Percentiles rank a stretch among this genome's conserved stretches.
Conservation (phyloP, 352 stramenopile species). For the Peronospora destructor region DNA sequence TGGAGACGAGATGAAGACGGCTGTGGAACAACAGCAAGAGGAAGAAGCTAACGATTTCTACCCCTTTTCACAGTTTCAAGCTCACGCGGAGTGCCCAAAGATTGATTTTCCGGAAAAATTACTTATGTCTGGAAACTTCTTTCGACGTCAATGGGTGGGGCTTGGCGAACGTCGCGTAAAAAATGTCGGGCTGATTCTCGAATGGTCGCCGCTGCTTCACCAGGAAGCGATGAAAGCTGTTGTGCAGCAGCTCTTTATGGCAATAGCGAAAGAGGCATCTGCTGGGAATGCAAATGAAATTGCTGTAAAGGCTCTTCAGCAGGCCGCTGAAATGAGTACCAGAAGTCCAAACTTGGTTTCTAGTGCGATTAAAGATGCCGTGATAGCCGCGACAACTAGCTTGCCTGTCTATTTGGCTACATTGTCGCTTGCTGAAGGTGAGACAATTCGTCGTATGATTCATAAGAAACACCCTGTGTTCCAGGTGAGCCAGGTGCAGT, state of each 20-base stretch:
- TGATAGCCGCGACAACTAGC: constrained; percentile 26
- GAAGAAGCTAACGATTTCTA: constrained; percentile 74
- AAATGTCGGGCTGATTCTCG: constrained; percentile 83
- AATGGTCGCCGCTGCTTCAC: constrained; percentile 74
- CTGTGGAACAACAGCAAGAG: constrained; percentile 22
- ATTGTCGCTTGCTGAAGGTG: constrained; percentile 94
- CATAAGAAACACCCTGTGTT: constrained; percentile 85
- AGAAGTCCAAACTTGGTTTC: constrained; percentile 22
- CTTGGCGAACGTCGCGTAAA: constrained; percentile 83
- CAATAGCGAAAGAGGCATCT: constrained; percentile 25
- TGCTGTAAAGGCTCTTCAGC: constrained; percentile 46
- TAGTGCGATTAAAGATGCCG: constrained; percentile 36
- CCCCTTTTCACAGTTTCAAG: constrained; percentile 65
- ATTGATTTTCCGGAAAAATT: constrained; percentile 66
- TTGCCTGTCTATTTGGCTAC: constrained; percentile 88
- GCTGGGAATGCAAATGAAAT: constrained; percentile 50
- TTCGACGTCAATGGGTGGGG: constrained; percentile 81
- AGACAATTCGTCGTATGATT: constrained; percentile 94
- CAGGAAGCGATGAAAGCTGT: constrained; percentile 69
- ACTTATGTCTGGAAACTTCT: constrained; percentile 86
- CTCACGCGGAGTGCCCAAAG: constrained; percentile 59
- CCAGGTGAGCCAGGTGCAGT: constrained; percentile 52
- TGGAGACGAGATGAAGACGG: constrained; percentile 23
- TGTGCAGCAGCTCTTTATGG: constrained; percentile 59
- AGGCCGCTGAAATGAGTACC: constrained; percentile 27